A percentile compares a stretch with the other conserved stretches of the same genome.
These are phyloP conservation scores for Fomitopsis pulvina DNA, from an alignment of 768 basidiomycete species.

Conservation along the genomic window DNA sequence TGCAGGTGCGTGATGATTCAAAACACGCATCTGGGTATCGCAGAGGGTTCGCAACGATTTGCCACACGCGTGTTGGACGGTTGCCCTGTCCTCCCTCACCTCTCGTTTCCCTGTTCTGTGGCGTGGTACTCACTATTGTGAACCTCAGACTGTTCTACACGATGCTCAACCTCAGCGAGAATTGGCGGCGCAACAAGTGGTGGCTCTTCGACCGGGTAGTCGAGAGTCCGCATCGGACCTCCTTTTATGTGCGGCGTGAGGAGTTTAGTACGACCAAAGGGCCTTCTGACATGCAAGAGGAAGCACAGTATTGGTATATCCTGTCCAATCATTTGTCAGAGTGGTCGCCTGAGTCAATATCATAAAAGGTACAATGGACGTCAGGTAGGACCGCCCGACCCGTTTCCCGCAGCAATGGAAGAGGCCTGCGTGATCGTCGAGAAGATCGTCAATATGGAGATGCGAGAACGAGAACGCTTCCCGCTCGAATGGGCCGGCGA, in stretches of 20 bases:
- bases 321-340: neutral
- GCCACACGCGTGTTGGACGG: neutral
- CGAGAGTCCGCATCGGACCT: conserved; percentile 79
- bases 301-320: conserved; percentile 65
- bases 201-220: conserved; percentile 79
- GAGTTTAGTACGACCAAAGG: conserved; percentile 23
- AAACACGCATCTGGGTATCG: neutral
- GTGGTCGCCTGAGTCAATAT: neutral
- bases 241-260: conserved; percentile 60
- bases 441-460: conserved; percentile 61
- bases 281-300: conserved; percentile 50
- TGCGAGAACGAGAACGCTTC: conserved; percentile 53
- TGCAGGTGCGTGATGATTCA: conserved; percentile 28
- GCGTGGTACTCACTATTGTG: too few species aligned
- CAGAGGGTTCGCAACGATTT: too few species aligned
- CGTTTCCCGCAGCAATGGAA: conserved; percentile 68
- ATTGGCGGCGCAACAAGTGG: conserved; percentile 76
- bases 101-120: neutral
- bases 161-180: conserved; percentile 54
- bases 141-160: conserved; percentile 52
- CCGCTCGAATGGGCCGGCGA: conserved; percentile 58
- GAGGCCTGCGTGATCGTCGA: conserved; percentile 71
- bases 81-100: neutral
- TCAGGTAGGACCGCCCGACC: conserved; percentile 43
- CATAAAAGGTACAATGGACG: conserved; percentile 75